Evolutionary conservation across 129 eudicot genomes (phyloP).

Genomic region (Mikania micrantha): DNA sequence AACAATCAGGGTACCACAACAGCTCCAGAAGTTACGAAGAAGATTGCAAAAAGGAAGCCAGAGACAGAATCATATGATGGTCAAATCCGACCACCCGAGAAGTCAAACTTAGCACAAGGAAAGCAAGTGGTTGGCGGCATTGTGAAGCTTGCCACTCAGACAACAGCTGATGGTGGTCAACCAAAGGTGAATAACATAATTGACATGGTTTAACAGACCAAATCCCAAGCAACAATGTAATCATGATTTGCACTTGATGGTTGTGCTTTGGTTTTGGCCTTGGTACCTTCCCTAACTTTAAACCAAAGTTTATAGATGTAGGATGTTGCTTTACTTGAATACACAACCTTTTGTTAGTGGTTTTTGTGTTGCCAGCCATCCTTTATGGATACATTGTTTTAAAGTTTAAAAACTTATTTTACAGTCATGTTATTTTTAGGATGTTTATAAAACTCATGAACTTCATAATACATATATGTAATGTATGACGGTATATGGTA

Average conservation of each 20-base stretch:
- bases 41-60: constrained; percentile 60
- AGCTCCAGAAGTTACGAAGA: constrained; percentile 35
- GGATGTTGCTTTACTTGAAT: constrained; percentile 17
- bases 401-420: not conserved
- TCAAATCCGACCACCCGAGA: constrained; percentile 37
- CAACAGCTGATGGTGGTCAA: constrained; percentile 12
- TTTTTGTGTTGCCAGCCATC: constrained; percentile 14
- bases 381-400: not conserved
- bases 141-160: constrained; percentile 26
- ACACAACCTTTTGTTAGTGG: constrained; percentile 6
- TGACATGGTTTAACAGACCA: constrained; percentile 18
- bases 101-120: constrained; percentile 28
- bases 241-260: not conserved
- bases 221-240: constrained; percentile 20
- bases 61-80: constrained; percentile 35
- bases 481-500: too few relatives aligned
- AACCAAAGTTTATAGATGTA: constrained; percentile 26
- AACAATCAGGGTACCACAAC: constrained; percentile 25
- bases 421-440: not conserved
- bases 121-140: constrained; percentile 32
- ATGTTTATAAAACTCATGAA: too few relatives aligned
- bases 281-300: constrained; percentile 5
- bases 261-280: constrained; percentile 18
- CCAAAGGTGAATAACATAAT: constrained; percentile 13
- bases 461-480: too few relatives aligned